These are phyloP conservation scores for Chalciporus chontae DNA, from an alignment of 768 basidiomycete genomes.

Conservation along the genomic window DNA sequence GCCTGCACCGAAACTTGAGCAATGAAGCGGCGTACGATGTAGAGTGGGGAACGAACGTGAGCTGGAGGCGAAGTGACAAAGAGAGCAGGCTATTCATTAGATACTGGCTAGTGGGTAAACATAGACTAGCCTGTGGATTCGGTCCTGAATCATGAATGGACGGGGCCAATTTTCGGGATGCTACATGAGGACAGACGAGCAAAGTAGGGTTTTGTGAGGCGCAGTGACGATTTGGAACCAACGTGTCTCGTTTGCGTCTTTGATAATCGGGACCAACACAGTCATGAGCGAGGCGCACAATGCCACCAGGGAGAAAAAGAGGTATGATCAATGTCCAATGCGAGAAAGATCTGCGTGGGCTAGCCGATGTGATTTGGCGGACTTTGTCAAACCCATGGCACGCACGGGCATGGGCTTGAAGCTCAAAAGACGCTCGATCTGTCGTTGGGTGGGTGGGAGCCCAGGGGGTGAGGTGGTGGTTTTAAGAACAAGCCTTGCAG, in stretches of 20 bases:
- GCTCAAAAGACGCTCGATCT: too few species aligned
- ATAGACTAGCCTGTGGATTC: background rate
- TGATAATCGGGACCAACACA: too few species aligned
- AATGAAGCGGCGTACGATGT: background rate
- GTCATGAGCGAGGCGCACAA: too few species aligned
- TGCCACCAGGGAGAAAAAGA: too few species aligned
- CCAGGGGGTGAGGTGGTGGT: too few species aligned
- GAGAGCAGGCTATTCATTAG: background rate
- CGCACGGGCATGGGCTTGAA: background rate
- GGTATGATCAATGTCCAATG: too few species aligned
- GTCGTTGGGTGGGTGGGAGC: background rate
- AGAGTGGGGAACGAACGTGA: background rate
- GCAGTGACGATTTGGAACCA: background rate
- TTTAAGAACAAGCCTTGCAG: too few species aligned
- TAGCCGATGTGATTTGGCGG: background rate
- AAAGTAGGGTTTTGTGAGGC: background rate
- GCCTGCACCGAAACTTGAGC: background rate
- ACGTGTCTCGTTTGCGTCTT: slow-evolving; percentile 3
- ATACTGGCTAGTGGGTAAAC: background rate
- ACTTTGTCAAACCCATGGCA: background rate
- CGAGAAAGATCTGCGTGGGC: background rate
- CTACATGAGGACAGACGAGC: background rate
- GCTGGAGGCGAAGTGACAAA: background rate
- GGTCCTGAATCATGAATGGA: too few species aligned
- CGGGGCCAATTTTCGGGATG: background rate